These are phyloP conservation scores for Trichoderma sp. DNA, from an alignment of 2,329 filamentous ascomycete species.

Conservation along the genomic window DNA sequence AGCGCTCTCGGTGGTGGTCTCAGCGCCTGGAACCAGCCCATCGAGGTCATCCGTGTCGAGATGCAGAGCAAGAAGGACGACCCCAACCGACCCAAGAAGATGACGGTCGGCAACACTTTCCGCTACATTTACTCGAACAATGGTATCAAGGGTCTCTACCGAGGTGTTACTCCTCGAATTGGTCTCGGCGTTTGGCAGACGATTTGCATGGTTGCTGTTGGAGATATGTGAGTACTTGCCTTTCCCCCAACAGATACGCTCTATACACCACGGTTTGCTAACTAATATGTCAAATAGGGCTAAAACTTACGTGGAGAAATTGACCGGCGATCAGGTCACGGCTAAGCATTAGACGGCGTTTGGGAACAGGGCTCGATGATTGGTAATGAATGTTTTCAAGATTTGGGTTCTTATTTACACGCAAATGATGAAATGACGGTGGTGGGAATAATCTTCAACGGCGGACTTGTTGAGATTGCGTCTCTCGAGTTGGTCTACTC, in stretches of 20 bases:
- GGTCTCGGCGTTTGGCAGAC: conserved; percentile 98
- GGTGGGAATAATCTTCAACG: not conserved
- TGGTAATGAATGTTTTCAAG: conserved; percentile 12
- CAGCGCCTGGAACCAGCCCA: conserved; percentile 98
- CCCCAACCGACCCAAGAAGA: conserved; percentile 97
- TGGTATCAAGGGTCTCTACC: conserved; percentile 89
- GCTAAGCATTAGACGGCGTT: conserved; percentile 62
- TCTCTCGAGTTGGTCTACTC: not conserved
- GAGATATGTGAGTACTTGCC: conserved; percentile 78
- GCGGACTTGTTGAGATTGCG: not conserved
- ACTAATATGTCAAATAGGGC: conserved; percentile 45
- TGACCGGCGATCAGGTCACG: conserved; percentile 62
- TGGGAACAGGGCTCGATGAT: conserved; percentile 17
- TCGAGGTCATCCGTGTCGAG: conserved; percentile 98
- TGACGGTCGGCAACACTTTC: conserved; percentile 87
- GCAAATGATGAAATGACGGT: conserved; percentile 4
- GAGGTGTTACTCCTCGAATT: conserved; percentile 90
- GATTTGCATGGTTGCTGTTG: conserved; percentile 98
- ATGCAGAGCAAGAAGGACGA: conserved; percentile 99
- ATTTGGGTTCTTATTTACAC: conserved; percentile 15
- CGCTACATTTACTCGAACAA: conserved; percentile 88
- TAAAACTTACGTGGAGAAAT: conserved; percentile 64
- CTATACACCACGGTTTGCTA: conserved; percentile 23
- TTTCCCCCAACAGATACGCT: not conserved
- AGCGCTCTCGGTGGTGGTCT: conserved; percentile 87